Conservation (phyloP, 768 basidiomycete genomes). For the Glaciozyma martinii region DNA sequence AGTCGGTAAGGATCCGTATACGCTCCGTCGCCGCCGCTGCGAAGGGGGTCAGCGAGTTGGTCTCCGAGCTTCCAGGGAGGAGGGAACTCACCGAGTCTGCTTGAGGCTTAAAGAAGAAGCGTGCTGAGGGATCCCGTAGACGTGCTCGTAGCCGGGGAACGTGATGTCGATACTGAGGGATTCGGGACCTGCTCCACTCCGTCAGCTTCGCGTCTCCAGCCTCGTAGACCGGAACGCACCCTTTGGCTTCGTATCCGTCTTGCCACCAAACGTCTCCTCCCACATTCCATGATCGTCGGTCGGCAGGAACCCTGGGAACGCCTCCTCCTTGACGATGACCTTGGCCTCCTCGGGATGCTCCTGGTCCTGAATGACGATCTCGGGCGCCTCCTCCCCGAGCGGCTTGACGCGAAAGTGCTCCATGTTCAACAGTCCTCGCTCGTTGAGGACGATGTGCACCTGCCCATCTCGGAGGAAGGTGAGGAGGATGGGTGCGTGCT, state of each 20-base stretch:
- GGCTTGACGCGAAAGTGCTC: constrained; percentile 75
- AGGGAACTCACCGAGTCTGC: constrained; percentile 48
- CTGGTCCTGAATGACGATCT: constrained; percentile 40
- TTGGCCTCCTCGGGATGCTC: constrained; percentile 45
- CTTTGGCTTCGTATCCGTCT: constrained; percentile 92
- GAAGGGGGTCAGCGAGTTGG: background rate
- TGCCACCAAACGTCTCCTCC: constrained; percentile 77
- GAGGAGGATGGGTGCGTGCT: constrained; percentile 67
- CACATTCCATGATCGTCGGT: constrained; percentile 73
- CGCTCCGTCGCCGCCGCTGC: constrained; percentile 58
- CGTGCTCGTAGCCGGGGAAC: constrained; percentile 81
- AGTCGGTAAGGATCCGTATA: constrained; percentile 90
- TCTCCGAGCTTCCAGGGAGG: background rate
- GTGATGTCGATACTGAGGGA: constrained; percentile 83
- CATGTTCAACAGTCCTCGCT: constrained; percentile 85
- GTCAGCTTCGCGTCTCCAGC: background rate
- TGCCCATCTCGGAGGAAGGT: constrained; percentile 62
- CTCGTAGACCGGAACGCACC: constrained; percentile 47
- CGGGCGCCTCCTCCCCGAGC: constrained; percentile 42
- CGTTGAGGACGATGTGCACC: constrained; percentile 82
- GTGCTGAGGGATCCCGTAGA: constrained; percentile 95
- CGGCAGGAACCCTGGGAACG: constrained; percentile 51
- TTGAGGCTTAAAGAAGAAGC: constrained; percentile 84
- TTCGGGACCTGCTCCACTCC: constrained; percentile 65
- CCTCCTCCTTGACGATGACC: constrained; percentile 31